phyloP scores from a whole-genome alignment of 192 early-diverging fungal species.

The Umbelopsis isabellina region DNA sequence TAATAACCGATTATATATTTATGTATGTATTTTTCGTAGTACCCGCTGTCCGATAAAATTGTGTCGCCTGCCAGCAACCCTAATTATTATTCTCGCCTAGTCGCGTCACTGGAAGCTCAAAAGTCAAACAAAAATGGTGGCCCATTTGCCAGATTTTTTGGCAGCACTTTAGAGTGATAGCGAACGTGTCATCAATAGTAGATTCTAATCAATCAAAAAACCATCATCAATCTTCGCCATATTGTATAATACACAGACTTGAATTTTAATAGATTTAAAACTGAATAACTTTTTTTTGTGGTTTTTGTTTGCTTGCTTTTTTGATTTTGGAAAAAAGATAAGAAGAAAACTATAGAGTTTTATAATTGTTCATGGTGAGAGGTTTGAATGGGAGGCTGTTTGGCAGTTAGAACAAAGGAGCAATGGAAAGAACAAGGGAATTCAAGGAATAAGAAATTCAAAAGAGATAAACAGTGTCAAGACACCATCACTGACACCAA shows the following conservation, averaged over 20 bases:
- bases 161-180: not conserved
- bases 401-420: no score
- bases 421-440: no score
- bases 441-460: no score
- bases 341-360: no score
- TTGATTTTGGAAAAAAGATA: no score
- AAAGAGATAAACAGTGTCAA: no score
- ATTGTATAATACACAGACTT: conserved; percentile 2
- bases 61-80: conserved; percentile 57
- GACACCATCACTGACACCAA: not conserved
- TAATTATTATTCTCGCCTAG: conserved; percentile 56
- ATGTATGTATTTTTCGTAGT: conserved; percentile 39
- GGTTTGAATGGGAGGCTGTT: no score
- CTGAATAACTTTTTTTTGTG: no score
- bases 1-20: not conserved
- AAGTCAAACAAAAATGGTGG: conserved; percentile 49
- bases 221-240: no score
- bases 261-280: not conserved
- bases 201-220: not conserved
- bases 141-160: conserved; percentile 34
- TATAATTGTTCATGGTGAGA: no score
- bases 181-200: no score
- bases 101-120: conserved; percentile 52
- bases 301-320: no score
- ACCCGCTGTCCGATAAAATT: conserved; percentile 60